Evolutionary conservation across 768 basidiomycete genomes (phyloP).

Genomic region (Boletus rubroflammeus): DNA sequence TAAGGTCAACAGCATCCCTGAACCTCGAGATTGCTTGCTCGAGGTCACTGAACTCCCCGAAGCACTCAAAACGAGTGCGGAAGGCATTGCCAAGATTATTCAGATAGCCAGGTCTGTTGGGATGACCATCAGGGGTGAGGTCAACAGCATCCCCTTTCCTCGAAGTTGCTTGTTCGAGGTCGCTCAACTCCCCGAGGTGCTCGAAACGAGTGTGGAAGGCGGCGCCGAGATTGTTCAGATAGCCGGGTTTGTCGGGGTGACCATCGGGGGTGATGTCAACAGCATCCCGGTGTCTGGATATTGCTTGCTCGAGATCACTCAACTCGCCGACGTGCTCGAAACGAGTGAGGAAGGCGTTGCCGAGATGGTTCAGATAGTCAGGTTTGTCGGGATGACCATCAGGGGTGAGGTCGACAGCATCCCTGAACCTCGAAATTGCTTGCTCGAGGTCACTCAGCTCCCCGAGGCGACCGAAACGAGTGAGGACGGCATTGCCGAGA

Average conservation of each 20-base stretch:
- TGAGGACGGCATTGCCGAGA: neutral
- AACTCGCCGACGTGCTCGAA: neutral
- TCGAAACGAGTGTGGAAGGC: neutral
- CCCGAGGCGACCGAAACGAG: slow-evolving; percentile 2
- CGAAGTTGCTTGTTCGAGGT: neutral
- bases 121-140: neutral
- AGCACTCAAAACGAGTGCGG: neutral
- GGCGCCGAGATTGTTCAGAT: neutral
- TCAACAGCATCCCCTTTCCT: neutral
- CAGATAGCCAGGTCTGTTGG: neutral
- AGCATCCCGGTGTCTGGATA: neutral
- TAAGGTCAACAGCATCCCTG: neutral
- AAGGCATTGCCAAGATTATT: neutral
- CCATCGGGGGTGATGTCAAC: neutral
- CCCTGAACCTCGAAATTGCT: neutral
- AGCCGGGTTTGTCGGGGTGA: neutral
- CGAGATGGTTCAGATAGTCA: neutral
- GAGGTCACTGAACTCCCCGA: neutral
- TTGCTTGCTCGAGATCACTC: neutral
- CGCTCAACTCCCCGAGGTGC: neutral
- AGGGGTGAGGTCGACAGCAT: neutral
- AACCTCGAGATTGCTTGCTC: neutral
- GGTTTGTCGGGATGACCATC: neutral
- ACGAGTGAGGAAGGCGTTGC: neutral
- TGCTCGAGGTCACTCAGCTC: neutral